A percentile compares a stretch with the other conserved stretches of the same genome.
Conservation (phyloP, 345 rosid genomes). For the Pistacia vera region DNA sequence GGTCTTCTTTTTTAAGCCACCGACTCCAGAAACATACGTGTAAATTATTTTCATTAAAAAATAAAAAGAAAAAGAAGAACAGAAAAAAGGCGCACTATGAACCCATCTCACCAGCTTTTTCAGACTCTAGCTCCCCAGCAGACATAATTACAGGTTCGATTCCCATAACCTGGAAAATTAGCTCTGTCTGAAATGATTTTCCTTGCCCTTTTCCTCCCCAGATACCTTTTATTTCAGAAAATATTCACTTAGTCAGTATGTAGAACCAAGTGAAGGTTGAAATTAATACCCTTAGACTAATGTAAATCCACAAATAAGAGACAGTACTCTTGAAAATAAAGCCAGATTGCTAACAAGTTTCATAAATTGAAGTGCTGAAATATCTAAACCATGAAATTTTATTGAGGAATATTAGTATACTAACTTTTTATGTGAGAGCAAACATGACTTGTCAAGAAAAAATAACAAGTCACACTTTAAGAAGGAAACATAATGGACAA, state of each 20-base stretch:
- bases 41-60: not conserved
- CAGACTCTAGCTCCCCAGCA: slow-evolving; percentile 94
- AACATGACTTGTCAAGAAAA: slow-evolving; percentile 5
- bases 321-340: too few species aligned
- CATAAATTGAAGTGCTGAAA: not conserved
- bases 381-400: slow-evolving; percentile 3
- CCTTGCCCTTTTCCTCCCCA: slow-evolving; percentile 99
- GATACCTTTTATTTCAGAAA: slow-evolving; percentile 50
- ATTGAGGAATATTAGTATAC: not conserved
- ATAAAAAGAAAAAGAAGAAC: not conserved
- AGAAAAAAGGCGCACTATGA: slow-evolving; percentile 4
- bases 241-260: not conserved
- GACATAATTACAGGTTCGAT: slow-evolving; percentile 94
- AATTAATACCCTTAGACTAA: not conserved
- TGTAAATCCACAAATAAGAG: too few species aligned
- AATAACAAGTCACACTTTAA: not conserved
- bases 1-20: not conserved
- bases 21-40: not conserved
- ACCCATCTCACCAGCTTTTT: slow-evolving; percentile 76
- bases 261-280: not conserved
- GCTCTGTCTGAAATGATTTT: slow-evolving; percentile 94
- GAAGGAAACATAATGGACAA: not conserved
- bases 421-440: not conserved
- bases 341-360: not conserved
- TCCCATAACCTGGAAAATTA: slow-evolving; percentile 88